Evolutionary conservation across 2,329 filamentous ascomycete species (phyloP).

Genomic region (Alternaria conjuncta): DNA sequence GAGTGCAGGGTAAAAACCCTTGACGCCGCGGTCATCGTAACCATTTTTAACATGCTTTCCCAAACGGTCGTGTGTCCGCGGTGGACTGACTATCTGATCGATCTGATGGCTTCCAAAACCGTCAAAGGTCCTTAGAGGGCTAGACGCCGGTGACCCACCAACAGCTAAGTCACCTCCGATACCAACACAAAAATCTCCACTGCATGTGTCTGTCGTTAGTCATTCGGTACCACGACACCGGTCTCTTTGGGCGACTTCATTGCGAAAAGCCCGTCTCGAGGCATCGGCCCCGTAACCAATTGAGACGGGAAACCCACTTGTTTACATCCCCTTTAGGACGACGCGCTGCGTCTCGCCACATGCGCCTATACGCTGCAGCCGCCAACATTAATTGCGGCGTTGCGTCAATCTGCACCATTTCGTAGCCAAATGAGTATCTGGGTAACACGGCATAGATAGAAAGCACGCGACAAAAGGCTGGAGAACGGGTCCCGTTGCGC

Average conservation of each 20-base stretch:
- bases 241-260: neutral
- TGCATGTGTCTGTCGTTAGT: neutral
- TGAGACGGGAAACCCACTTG: neutral
- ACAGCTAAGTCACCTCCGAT: neutral
- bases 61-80: neutral
- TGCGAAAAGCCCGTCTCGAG: neutral
- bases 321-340: neutral
- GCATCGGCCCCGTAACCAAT: neutral
- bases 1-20: neutral
- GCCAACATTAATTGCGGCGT: slow-evolving; percentile 1
- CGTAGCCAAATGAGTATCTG: neutral
- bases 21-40: slow-evolving; percentile 1
- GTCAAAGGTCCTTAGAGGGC: neutral
- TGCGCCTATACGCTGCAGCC: slow-evolving; percentile 5
- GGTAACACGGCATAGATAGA: neutral
- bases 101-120: neutral
- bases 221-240: neutral
- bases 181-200: neutral
- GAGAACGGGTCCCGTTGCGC: neutral
- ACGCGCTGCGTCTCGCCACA: neutral
- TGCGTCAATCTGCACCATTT: neutral
- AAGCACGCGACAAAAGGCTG: neutral
- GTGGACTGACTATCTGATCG: neutral
- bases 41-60: neutral
- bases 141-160: neutral